Conservation (phyloP, 768 basidiomycete species). For the Galerina sulciceps region DNA sequence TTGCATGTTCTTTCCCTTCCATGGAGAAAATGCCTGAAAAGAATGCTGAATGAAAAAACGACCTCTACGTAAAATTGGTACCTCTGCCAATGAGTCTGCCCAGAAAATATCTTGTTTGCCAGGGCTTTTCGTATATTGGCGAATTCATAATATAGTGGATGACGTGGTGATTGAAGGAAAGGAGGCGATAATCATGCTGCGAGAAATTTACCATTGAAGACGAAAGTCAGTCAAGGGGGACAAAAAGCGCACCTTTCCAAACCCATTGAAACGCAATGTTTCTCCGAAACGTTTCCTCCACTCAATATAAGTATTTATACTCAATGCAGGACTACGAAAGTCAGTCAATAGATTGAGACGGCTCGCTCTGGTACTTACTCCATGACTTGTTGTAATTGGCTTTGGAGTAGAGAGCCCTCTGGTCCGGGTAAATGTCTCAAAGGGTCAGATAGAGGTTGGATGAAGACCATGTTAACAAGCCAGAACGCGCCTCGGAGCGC, state of each 20-base stretch:
- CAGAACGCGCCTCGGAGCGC: constrained; percentile 40
- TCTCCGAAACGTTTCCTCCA: constrained; percentile 52
- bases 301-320: constrained; percentile 41
- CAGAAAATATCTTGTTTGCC: constrained; percentile 56
- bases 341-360: neutral
- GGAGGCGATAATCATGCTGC: constrained; percentile 57
- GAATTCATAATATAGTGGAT: constrained; percentile 53
- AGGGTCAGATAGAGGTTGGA: constrained; percentile 52
- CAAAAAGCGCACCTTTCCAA: constrained; percentile 45
- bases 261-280: constrained; percentile 59
- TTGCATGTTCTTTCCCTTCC: constrained; percentile 53
- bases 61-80: constrained; percentile 16
- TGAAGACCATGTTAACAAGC: constrained; percentile 45
- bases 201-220: neutral
- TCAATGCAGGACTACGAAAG: constrained; percentile 43
- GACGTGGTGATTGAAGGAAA: constrained; percentile 55
- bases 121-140: constrained; percentile 55
- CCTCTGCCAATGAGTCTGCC: constrained; percentile 53
- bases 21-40: constrained; percentile 52
- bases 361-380: constrained; percentile 43
- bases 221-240: neutral
- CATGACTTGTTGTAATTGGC: constrained; percentile 47
- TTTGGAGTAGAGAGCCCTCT: constrained; percentile 42
- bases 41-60: neutral
- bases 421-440: constrained; percentile 53